Evolutionary conservation across 2,329 filamentous ascomycete genomes (phyloP).

Genomic region (Dactylellina haptotyla): DNA sequence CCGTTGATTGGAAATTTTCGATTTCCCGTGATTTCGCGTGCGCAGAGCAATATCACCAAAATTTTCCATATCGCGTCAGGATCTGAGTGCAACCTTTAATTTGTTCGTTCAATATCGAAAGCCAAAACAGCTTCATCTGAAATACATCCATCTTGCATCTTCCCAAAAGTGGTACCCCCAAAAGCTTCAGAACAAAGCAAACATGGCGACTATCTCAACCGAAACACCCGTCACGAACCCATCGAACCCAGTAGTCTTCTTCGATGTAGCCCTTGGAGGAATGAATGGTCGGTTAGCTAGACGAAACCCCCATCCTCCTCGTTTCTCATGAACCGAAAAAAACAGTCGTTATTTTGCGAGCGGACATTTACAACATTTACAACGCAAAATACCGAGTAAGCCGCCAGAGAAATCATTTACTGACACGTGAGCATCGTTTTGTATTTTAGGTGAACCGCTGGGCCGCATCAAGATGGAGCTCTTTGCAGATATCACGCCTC

Average conservation of each 20-base stretch:
- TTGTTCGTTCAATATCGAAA: background rate
- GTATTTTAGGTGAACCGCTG: constrained; percentile 77
- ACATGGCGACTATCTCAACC: constrained; percentile 45
- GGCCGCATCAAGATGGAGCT: constrained; percentile 91
- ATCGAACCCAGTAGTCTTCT: constrained; percentile 69
- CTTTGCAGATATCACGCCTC: constrained; percentile 83
- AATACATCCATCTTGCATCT: too few species aligned
- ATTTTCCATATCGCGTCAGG: too few species aligned
- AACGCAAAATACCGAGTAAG: constrained; percentile 26
- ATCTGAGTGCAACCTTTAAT: too few species aligned
- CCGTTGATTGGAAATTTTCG: too few species aligned
- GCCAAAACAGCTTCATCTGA: too few species aligned
- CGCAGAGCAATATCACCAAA: too few species aligned
- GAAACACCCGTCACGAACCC: constrained; percentile 41
- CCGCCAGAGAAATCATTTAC: background rate
- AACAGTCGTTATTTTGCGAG: background rate
- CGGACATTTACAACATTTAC: constrained; percentile 41
- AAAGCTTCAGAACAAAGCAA: background rate
- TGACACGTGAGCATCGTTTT: background rate
- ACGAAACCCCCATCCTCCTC: background rate
- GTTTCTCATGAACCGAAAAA: background rate
- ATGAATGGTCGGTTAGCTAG: constrained; percentile 60
- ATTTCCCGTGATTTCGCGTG: constrained; percentile 16
- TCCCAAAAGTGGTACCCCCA: too few species aligned
- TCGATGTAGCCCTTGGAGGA: constrained; percentile 83